Conservation (phyloP, 2,329 filamentous ascomycete species). For the Sarocladiaceae sp. region DNA sequence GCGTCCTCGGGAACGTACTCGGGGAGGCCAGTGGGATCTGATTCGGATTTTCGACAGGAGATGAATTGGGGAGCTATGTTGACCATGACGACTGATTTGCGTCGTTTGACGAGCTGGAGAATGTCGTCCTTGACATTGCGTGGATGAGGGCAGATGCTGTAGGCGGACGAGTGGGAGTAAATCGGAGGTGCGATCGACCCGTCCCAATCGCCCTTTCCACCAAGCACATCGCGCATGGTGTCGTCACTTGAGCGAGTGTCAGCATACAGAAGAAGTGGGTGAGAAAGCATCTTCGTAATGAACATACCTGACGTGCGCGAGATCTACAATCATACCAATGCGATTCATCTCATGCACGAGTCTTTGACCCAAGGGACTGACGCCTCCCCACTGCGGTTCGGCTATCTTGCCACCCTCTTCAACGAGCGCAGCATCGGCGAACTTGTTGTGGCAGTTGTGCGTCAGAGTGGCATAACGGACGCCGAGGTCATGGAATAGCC, state of each 20-base stretch:
- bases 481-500: constrained; percentile 71
- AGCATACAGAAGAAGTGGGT: constrained; percentile 16
- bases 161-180: constrained; percentile 83
- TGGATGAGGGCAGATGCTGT: constrained; percentile 78
- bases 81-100: constrained; percentile 79
- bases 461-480: constrained; percentile 86
- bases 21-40: constrained; percentile 58
- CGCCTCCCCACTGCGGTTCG: constrained; percentile 62
- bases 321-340: constrained; percentile 88
- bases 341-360: constrained; percentile 90
- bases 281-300: background rate
- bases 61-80: constrained; percentile 85
- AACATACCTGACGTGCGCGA: constrained; percentile 61
- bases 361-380: constrained; percentile 64
- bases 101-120: constrained; percentile 68
- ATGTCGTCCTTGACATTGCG: constrained; percentile 87
- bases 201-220: constrained; percentile 56
- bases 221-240: constrained; percentile 81
- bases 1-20: constrained; percentile 62
- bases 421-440: constrained; percentile 73
- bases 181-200: constrained; percentile 80
- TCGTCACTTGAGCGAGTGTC: constrained; percentile 46
- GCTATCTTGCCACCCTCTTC: constrained; percentile 37
- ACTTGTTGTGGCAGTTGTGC: constrained; percentile 90
- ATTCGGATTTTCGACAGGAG: constrained; percentile 60